A percentile compares a stretch with the other conserved stretches of the same genome.
phyloP scores from a whole-genome alignment of 2,329 filamentous ascomycete genomes.

The Penicillium rolfsii region DNA sequence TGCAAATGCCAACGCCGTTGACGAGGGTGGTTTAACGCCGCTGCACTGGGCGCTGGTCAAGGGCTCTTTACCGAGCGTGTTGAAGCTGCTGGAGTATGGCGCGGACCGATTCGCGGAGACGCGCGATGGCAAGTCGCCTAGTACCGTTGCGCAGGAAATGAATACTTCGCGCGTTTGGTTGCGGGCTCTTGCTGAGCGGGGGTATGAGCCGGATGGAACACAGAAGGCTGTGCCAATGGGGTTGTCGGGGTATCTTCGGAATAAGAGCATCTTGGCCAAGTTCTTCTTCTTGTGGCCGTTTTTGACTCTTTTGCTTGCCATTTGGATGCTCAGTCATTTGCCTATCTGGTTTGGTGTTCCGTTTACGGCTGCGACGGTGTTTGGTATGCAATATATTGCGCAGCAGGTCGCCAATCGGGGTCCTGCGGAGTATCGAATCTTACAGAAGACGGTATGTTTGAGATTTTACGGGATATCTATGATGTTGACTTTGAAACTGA shows the following conservation, averaged over 20 bases:
- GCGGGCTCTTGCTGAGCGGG: constrained; percentile 78
- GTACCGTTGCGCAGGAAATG: constrained; percentile 84
- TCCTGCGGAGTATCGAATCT: constrained; percentile 81
- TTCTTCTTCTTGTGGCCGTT: constrained; percentile 93
- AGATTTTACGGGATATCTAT: not conserved
- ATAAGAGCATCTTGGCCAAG: constrained; percentile 74
- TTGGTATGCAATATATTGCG: constrained; percentile 72
- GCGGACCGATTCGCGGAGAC: constrained; percentile 91
- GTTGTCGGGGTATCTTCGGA: constrained; percentile 72
- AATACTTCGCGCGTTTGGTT: constrained; percentile 83
- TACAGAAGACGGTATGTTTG: constrained; percentile 78
- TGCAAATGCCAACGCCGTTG: constrained; percentile 84
- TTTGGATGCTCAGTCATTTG: constrained; percentile 74
- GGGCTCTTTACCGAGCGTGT: constrained; percentile 83
- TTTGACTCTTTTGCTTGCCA: constrained; percentile 68
- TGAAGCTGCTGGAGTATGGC: constrained; percentile 94
- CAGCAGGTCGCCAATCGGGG: constrained; percentile 79
- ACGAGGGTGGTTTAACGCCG: constrained; percentile 92
- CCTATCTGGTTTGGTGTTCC: constrained; percentile 78
- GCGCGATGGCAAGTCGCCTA: constrained; percentile 85
- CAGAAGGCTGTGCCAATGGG: constrained; percentile 72
- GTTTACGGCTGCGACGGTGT: constrained; percentile 65
- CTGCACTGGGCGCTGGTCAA: constrained; percentile 97
- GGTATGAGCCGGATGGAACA: constrained; percentile 78
- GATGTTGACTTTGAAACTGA: constrained; percentile 9